Conservation (phyloP, 73 alveolate species). For the Stentor coeruleus region DNA sequence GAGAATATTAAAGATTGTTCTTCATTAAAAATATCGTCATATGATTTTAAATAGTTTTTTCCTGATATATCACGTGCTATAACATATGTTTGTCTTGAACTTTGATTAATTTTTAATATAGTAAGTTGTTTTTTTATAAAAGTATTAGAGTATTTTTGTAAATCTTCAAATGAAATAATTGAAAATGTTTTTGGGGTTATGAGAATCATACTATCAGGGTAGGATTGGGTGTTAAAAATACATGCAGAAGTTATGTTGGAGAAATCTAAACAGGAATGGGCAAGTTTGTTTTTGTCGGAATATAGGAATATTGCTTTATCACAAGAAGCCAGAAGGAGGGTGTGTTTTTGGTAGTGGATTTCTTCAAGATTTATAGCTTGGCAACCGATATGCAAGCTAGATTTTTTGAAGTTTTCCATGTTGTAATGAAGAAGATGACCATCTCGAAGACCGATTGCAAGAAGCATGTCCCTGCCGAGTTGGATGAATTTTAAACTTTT, state of each 20-base stretch:
- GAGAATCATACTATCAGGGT: neutral
- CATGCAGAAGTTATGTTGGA: neutral
- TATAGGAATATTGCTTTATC: neutral
- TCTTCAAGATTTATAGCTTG: neutral
- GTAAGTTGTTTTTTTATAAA: too few species aligned
- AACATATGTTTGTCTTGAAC: too few species aligned
- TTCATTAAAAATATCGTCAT: too few species aligned
- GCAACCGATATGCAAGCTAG: neutral
- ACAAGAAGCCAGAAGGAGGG: neutral
- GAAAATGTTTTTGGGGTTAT: too few species aligned
- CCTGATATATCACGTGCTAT: too few species aligned
- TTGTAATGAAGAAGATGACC: neutral
- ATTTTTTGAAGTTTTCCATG: neutral
- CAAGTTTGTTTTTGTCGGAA: neutral
- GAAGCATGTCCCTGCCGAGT: neutral
- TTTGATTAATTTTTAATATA: too few species aligned
- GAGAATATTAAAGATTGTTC: too few species aligned
- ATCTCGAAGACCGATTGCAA: neutral
- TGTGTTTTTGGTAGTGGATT: too few species aligned
- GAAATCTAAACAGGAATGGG: neutral
- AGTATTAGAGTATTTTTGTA: too few species aligned
- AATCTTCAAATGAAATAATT: too few species aligned
- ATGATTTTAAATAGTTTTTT: too few species aligned
- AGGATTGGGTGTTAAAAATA: neutral
- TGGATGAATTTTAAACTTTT: neutral